Conservation (phyloP, 2,329 filamentous ascomycete species). For the Penicillium brevicompactum region DNA sequence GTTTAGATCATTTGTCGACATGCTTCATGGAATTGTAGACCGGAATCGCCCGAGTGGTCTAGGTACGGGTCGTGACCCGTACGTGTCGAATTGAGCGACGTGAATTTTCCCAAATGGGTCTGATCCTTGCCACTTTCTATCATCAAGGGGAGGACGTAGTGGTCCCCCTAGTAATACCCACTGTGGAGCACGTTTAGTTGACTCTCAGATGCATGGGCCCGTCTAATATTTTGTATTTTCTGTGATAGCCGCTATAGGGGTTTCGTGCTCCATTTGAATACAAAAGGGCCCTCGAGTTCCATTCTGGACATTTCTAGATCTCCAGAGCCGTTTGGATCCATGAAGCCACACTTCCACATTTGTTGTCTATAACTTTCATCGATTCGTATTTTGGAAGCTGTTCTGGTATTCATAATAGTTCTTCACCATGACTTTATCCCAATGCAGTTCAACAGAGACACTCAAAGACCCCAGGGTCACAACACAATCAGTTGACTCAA, state of each 20-base stretch:
- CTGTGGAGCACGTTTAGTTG: constrained; percentile 26
- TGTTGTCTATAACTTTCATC: constrained; percentile 6
- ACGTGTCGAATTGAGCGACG: constrained; percentile 12
- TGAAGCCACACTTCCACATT: not conserved
- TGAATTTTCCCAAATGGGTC: constrained; percentile 16
- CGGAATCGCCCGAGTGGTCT: not conserved
- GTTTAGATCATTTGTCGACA: not conserved
- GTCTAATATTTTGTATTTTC: constrained; percentile 17
- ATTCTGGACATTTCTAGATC: not conserved
- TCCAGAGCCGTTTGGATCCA: not conserved
- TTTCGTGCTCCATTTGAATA: constrained; percentile 11
- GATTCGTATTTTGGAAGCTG: constrained; percentile 3
- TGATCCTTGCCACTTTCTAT: constrained; percentile 14
- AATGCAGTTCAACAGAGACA: constrained; percentile 11
- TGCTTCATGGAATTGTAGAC: not conserved
- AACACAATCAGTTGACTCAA: constrained; percentile 14
- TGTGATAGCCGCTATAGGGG: constrained; percentile 14
- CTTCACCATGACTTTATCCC: constrained; percentile 13
- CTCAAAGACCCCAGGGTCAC: constrained; percentile 12
- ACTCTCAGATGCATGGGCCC: constrained; percentile 14
- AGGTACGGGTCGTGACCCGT: constrained; percentile 5
- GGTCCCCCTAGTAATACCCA: constrained; percentile 19
- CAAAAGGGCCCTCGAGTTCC: constrained; percentile 16
- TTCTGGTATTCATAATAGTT: not conserved
- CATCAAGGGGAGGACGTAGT: constrained; percentile 17